Percentiles rank a stretch among this genome's conserved stretches.
phyloP scores from a whole-genome alignment of 805 yeast genomes.

The Zygoascus tannicola region DNA sequence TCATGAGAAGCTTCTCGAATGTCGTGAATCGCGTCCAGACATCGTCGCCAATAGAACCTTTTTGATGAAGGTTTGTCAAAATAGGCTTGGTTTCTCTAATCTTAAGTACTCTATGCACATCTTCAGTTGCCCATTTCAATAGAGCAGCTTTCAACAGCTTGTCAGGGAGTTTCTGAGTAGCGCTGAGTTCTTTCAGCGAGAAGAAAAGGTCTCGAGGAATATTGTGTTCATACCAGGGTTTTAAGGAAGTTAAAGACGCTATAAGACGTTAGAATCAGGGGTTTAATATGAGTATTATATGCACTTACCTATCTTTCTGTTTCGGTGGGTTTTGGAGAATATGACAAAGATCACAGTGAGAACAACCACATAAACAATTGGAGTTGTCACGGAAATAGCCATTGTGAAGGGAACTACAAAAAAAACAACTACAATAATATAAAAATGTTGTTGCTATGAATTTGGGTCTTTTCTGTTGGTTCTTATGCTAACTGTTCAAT shows the following conservation, averaged over 20 bases:
- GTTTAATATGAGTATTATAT: constrained; percentile 13
- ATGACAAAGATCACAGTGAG: constrained; percentile 55
- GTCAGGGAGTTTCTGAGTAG: constrained; percentile 57
- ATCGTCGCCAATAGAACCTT: constrained; percentile 88
- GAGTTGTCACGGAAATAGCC: constrained; percentile 54
- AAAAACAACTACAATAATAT: no score
- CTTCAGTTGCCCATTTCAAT: constrained; percentile 72
- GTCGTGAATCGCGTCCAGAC: constrained; percentile 70
- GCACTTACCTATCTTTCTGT: constrained; percentile 36
- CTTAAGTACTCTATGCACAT: constrained; percentile 72
- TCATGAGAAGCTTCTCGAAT: constrained; percentile 67
- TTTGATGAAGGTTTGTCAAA: constrained; percentile 64
- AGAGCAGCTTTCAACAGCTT: constrained; percentile 65
- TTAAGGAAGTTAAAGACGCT: constrained; percentile 45
- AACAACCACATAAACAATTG: constrained; percentile 65
- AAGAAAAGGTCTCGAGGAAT: constrained; percentile 54
- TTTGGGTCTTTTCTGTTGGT: no score
- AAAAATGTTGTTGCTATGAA: no score
- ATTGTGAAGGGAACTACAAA: constrained; percentile 13
- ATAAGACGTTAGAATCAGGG: no score
- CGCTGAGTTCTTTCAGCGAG: constrained; percentile 41
- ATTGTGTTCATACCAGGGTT: constrained; percentile 64
- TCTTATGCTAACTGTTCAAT: no score
- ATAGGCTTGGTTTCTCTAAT: constrained; percentile 69
- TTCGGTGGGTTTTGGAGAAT: constrained; percentile 62